Evolutionary conservation across 495 filamentous ascomycete species (phyloP), one percentile per base, ranked within the genome.

Genomic region (Hypoxylon fragiforme): DNA sequence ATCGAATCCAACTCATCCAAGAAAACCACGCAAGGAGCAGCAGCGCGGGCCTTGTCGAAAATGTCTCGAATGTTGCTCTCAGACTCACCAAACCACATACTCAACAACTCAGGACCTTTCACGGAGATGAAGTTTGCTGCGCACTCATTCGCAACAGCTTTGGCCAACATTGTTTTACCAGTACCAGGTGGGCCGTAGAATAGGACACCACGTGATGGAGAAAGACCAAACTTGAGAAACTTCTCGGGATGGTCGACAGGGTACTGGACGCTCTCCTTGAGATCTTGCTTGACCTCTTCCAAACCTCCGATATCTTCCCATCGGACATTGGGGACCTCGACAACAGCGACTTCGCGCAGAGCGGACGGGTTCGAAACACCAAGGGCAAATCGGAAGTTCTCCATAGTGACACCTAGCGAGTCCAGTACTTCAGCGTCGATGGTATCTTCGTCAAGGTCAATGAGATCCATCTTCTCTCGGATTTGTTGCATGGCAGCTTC

Each of bases 31-130:
- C 94, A 98, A 78, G 94, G 94, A 67, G 94, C 94, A 54, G 94
- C 95, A 57, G 95, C 95, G 64, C 94, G 89, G 62, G 94, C 94
- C 82, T 98, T 98, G 85, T 98, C 94, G 77, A 98, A 98, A 65
- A 98, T 98, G 63, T 98, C 94, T 68, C 94, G 90, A 57, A 98
- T 97, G 77, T 98, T 98, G 86, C 90, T 96, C 74, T 98, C 94
- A 13, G 95, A 97, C 76, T 98, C 94, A 87, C 94, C 94, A 72
- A 98, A 98, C 94, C 94, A 98, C 94, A 98, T 98, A 67, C 90
- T 96, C 51, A 98, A 83, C 64, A 98, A 77, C 77, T 98, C 94
- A 55, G 94, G 94, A 50, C 94, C 94, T 83, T 98, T 98, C 69
- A 98, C 85, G 47, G 94, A 97, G 70, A 98, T 97, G 78, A 98